Evolutionary conservation across 2,329 filamentous ascomycete genomes (phyloP).

Genomic region (Penicillium sp.): DNA sequence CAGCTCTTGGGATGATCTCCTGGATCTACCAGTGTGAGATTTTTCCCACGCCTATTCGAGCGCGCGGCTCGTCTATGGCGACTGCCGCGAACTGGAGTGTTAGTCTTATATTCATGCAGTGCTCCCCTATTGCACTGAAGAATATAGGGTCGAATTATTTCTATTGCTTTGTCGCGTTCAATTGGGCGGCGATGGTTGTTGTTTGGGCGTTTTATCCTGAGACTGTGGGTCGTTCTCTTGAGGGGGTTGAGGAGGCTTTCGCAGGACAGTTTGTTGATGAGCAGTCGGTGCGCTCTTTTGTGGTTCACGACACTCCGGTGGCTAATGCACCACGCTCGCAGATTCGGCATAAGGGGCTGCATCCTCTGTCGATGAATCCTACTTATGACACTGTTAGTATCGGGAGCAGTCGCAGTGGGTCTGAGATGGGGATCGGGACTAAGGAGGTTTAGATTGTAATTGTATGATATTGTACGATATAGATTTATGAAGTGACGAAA

Average conservation of each 20-base stretch:
- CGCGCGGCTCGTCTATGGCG: constrained; percentile 43
- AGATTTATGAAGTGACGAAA: constrained; percentile 1
- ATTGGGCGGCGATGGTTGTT: constrained; percentile 41
- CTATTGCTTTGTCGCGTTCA: constrained; percentile 51
- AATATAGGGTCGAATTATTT: constrained; percentile 50
- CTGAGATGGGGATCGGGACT: background rate
- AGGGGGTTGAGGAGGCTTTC: constrained; percentile 34
- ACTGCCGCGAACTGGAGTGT: constrained; percentile 49
- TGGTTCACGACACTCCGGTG: background rate
- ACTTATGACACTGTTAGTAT: constrained; percentile 9
- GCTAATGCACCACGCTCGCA: constrained; percentile 12
- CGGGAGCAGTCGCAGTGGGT: constrained; percentile 13
- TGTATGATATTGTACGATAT: background rate
- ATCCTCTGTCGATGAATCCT: constrained; percentile 25
- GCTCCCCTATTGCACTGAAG: constrained; percentile 46
- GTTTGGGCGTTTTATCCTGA: constrained; percentile 38
- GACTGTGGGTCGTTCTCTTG: constrained; percentile 31
- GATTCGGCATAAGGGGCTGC: constrained; percentile 16
- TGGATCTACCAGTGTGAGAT: constrained; percentile 51
- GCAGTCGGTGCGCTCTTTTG: background rate
- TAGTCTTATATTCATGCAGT: constrained; percentile 51
- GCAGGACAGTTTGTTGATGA: background rate
- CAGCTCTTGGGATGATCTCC: constrained; percentile 45
- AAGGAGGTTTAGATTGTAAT: background rate
- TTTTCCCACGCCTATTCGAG: constrained; percentile 46